Percentiles rank a stretch among this genome's conserved stretches.
These are phyloP conservation scores for Petunia hybrid DNA, from an alignment of 305 asterid species.

Conservation along the genomic window DNA sequence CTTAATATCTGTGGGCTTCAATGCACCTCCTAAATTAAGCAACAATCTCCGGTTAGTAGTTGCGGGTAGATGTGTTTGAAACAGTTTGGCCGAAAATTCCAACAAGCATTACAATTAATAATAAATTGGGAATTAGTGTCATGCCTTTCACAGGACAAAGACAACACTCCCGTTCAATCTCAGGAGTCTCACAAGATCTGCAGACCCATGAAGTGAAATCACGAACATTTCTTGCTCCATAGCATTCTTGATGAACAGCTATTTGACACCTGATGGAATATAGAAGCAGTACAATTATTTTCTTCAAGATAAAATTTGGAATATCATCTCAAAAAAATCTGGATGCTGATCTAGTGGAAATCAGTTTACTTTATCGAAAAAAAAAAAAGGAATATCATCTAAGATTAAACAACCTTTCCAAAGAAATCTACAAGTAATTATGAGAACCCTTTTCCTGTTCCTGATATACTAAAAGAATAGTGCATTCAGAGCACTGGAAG, in stretches of 20 bases:
- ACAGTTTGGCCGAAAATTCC: constrained; percentile 3
- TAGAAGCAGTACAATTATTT: constrained; percentile 27
- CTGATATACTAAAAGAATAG: too few species aligned
- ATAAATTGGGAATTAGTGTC: constrained; percentile 31
- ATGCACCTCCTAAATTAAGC: constrained; percentile 78
- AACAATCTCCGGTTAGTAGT: constrained; percentile 36
- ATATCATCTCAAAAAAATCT: constrained; percentile 12
- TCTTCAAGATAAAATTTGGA: background rate
- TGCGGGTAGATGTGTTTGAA: constrained; percentile 15
- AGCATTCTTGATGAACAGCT: constrained; percentile 99
- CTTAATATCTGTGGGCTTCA: constrained; percentile 89
- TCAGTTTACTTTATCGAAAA: background rate
- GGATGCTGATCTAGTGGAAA: background rate
- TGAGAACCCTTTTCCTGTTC: background rate
- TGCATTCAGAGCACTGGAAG: too few species aligned
- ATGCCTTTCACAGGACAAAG: constrained; percentile 98
- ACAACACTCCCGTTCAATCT: constrained; percentile 94
- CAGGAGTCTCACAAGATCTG: constrained; percentile 94
- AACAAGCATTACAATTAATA: background rate
- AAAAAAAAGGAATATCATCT: background rate
- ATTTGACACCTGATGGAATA: constrained; percentile 83
- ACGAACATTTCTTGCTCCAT: constrained; percentile 92
- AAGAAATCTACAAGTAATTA: background rate
- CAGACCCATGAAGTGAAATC: constrained; percentile 99
- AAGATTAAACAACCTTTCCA: constrained; percentile 4